Conservation (phyloP, 106 monocot species). For the Phalaenopsis aphrodite region DNA sequence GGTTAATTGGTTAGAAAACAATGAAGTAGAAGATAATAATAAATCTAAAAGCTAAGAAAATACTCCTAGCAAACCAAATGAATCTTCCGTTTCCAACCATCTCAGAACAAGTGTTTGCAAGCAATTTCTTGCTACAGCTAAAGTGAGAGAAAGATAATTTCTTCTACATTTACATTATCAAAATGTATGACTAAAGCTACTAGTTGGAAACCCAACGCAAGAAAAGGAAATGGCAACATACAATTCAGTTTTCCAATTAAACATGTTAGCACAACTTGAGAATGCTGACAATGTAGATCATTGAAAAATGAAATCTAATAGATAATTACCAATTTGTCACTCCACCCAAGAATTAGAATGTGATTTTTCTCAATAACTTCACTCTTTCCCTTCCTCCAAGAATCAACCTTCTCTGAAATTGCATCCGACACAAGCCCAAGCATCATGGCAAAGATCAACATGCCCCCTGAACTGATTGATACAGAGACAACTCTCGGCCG, state of each 20-base stretch:
- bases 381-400: constrained; percentile 92
- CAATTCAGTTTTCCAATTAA: not conserved
- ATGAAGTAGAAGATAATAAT: too few relatives aligned
- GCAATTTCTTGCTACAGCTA: too few relatives aligned
- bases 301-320: not conserved
- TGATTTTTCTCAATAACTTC: constrained; percentile 91
- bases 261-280: not conserved
- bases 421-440: constrained; percentile 95
- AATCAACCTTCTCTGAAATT: constrained; percentile 97
- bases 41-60: too few relatives aligned
- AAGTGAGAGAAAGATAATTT: too few relatives aligned
- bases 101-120: too few relatives aligned
- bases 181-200: not conserved
- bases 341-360: constrained; percentile 92
- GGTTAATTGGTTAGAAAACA: too few relatives aligned
- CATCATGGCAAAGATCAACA: constrained; percentile 95
- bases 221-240: not conserved
- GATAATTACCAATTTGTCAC: constrained; percentile 81
- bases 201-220: not conserved
- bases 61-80: too few relatives aligned
- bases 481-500: constrained; percentile 77
- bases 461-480: constrained; percentile 84
- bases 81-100: too few relatives aligned
- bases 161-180: not conserved
- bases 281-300: not conserved